Conservation (phyloP, 2,329 filamentous ascomycete species). For the Xenosphaeropsis pyriputrescens region DNA sequence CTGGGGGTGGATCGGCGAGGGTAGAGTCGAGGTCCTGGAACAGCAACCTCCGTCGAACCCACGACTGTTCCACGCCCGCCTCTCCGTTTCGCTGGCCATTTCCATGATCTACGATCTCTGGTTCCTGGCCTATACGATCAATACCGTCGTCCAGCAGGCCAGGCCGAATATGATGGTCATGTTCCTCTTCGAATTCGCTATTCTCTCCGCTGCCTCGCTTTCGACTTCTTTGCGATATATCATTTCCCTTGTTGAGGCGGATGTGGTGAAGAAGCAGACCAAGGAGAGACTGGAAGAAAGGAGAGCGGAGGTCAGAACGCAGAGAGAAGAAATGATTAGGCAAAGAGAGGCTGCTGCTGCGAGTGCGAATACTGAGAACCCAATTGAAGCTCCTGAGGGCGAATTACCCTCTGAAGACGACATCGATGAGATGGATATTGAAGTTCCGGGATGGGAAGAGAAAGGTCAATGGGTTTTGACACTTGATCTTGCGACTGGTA, state of each 20-base stretch:
- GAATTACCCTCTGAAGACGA: slow-evolving; percentile 53
- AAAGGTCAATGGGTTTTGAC: slow-evolving; percentile 89
- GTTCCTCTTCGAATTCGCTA: slow-evolving; percentile 96
- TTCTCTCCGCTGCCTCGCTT: slow-evolving; percentile 65
- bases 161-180: slow-evolving; percentile 99
- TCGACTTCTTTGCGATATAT: slow-evolving; percentile 69
- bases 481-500: slow-evolving; percentile 71
- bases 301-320: slow-evolving; percentile 49
- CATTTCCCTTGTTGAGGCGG: slow-evolving; percentile 64
- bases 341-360: slow-evolving; percentile 21
- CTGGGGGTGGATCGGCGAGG: slow-evolving; percentile 97
- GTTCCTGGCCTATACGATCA: slow-evolving; percentile 69
- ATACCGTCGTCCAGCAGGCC: slow-evolving; percentile 72
- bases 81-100: slow-evolving; percentile 64
- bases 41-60: slow-evolving; percentile 89
- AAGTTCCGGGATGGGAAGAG: slow-evolving; percentile 90
- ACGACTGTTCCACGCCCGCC: slow-evolving; percentile 69
- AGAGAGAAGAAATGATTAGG: slow-evolving; percentile 32
- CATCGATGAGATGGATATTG: slow-evolving; percentile 84
- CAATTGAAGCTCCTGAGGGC: slow-evolving; percentile 13
- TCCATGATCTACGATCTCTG: slow-evolving; percentile 68
- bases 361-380: slow-evolving; percentile 20
- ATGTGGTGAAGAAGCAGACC: slow-evolving; percentile 62
- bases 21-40: slow-evolving; percentile 83
- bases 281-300: slow-evolving; percentile 51